Evolutionary conservation across 2,329 filamentous ascomycete genomes (phyloP), one percentile per base, ranked within the genome.

Genomic region (Diplodia mutila): DNA sequence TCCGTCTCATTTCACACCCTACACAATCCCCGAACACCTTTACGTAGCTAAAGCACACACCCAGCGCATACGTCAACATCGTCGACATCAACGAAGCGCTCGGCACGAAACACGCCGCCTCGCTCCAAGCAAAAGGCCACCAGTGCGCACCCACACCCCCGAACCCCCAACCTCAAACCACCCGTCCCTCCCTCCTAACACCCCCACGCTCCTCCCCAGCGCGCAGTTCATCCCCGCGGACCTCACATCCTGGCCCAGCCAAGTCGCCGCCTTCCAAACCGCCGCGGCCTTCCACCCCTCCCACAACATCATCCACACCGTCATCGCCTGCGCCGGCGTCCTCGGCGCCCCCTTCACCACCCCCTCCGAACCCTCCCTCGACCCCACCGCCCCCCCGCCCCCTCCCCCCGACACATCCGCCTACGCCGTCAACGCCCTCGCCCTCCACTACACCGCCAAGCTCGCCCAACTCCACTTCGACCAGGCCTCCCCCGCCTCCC

Each of bases 221-320:
- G 73, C 75, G 8, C 72, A 75, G 23, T 79, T 78, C 54, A 73
- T 75, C 9, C 68, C 67, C 37, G 73, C 74, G 57, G 74, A 80
- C 67, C 74, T 79, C 7, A 73, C 72, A 7, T 72, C 72, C 18
- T 78, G 75, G 65, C 52, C 68, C 9, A 71, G 71, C n/a, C 75
- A 76, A 65, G 66, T 72, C 21, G 48, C 59, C 4, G 72, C 77
- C 53, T 79, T 79, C 71, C 73, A 76, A 52, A 70, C 69, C 9
- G 76, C 77, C 2, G 69, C 76, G 12, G 16, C 46, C 2, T 75
- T 73, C 32, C 73, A 73, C 7, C 68, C 71, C 73, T 67, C 25
- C 64, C 29, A 5, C 3, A 8, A 29, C 29, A 32, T 8, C 29
- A 32, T 80, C 32, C 75, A 78, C 54, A 61, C 77, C 27, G 74